phyloP scores from a whole-genome alignment of 2,329 filamentous ascomycete species.

The Sphaceloma murrayae region DNA sequence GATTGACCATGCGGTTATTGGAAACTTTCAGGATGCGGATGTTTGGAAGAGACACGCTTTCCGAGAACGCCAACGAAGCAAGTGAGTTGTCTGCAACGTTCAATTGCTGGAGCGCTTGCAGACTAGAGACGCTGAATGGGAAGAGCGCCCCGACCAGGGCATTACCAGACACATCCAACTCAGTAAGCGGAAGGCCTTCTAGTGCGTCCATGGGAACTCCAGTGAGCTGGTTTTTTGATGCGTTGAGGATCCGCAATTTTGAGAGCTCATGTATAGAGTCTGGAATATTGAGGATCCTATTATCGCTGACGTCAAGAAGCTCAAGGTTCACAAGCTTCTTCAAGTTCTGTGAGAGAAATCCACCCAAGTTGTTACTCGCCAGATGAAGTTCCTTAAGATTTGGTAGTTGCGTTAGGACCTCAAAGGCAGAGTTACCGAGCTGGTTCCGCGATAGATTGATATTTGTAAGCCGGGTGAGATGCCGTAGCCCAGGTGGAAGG shows the following conservation, averaged over 20 bases:
- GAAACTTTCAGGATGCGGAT: conserved; percentile 68
- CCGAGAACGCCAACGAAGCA: conserved; percentile 40
- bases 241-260: conserved; percentile 64
- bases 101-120: conserved; percentile 57
- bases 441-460: conserved; percentile 68
- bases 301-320: conserved; percentile 69
- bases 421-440: conserved; percentile 60
- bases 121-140: conserved; percentile 42
- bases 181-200: conserved; percentile 57
- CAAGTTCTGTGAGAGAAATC: conserved; percentile 55
- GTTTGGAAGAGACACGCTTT: conserved; percentile 54
- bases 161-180: conserved; percentile 70
- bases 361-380: conserved; percentile 64
- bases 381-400: conserved; percentile 72
- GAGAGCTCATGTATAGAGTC: conserved; percentile 55
- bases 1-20: conserved; percentile 62
- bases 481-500: conserved; percentile 65
- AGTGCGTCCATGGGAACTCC: conserved; percentile 62
- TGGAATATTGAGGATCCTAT: conserved; percentile 65
- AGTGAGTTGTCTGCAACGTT: conserved; percentile 73
- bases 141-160: conserved; percentile 65
- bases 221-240: conserved; percentile 69
- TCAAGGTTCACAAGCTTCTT: conserved; percentile 60
- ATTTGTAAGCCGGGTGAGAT: conserved; percentile 63
- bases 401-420: conserved; percentile 62